Base-by-base conservation (phyloP, 768 basidiomycete genomes). In the Lenzites betulinus region DNA sequence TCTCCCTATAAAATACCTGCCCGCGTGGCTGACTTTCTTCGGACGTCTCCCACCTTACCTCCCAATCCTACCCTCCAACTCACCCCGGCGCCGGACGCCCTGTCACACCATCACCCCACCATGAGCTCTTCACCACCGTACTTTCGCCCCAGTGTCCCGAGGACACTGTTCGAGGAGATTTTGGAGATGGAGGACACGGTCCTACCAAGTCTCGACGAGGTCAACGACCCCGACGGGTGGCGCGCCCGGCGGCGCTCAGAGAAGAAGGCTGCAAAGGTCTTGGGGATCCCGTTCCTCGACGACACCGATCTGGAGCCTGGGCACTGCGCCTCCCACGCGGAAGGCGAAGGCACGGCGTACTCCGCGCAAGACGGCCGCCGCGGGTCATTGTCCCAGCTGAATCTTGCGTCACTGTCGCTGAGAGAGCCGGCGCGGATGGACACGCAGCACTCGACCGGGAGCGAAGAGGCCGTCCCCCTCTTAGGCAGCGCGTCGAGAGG, bases 401-500 rank as follows among this genome's bases (percentile, higher is more conserved):
- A 57, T 36, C 22, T 57, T 25, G 35, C 22, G 3, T 20, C 48
- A 1, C 28, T 50, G 38, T 42, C 56, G 12, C 48, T 58, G 2
- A 26, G 38, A 13, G 56, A 58, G 2, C 12, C 28, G 28, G 28
- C 12, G 44, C 23, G 25, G 28, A 2, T 48, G 4, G 6, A 23
- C 23, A 15, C 39, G 26, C 15, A n/a, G 25, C 16, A 5, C 15
- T 16, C 12, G 48, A 58, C 39, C 47, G 50, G 11, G 48, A 38
- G 38, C 16, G 51, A 51, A 2, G 56, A 58, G 20, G 48, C 33
- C 26, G 28, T 28, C 30, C 54, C 56, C 26, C 56, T 58, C 39
- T 9, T 58, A 18, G 22, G n/a, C 6, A 15, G 26, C 39, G 22
- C 48, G 3, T 12, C 56, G 5, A 58, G 42, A 47, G 39, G 46